Evolutionary conservation across 768 basidiomycete species (phyloP), one percentile per base, ranked within the genome.

Genomic region (Trametes punicea): DNA sequence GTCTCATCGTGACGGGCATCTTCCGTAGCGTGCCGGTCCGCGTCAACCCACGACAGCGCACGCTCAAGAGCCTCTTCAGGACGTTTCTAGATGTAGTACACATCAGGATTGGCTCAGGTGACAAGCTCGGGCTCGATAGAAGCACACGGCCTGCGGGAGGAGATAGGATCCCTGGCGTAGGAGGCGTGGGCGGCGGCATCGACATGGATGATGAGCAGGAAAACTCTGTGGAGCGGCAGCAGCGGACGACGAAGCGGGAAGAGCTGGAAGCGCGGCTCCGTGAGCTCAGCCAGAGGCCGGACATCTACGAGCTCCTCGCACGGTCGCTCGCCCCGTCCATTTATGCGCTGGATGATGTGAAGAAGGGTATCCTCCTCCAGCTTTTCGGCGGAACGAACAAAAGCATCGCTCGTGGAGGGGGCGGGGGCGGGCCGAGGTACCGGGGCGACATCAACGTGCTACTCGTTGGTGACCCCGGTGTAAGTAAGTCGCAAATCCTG

Each of bases 371-470:
- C 50, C 69, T 99, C 56, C 74, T 99, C 29, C 96, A 98, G 70
- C 73, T 99, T 23, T 98, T 99, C 71, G 97, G 97, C 3, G 97
- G 97, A 0, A 98, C 97, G 31, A 98, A 98, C 71, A 99, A 99
- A 77, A 93, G 78, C 64, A 90, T 98, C 61, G 81, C 90, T 2
- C 79, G 85, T 52, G 97, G 97, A 49, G 95, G 96, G 9, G 96
- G 96, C 4, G 93, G 88, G 2, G 96, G 96, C 2, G 97, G 97
- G 1, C 96, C 97, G 6, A 79, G 96, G 68, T 99, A 97, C 69
- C 82, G 97, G 64, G 97, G 97, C 0, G 97, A 99, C 70, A 97
- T 99, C 75, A 99, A 99, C 61, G 91, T 99, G 9, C 72, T 99
- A 15, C 82, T 98, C 38, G 96, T 99, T 36, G 97, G 97, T 65